A percentile compares a stretch with the other conserved stretches of the same genome.
phyloP scores from a whole-genome alignment of 2,329 filamentous ascomycete genomes.

The Verticillium isaacii region DNA sequence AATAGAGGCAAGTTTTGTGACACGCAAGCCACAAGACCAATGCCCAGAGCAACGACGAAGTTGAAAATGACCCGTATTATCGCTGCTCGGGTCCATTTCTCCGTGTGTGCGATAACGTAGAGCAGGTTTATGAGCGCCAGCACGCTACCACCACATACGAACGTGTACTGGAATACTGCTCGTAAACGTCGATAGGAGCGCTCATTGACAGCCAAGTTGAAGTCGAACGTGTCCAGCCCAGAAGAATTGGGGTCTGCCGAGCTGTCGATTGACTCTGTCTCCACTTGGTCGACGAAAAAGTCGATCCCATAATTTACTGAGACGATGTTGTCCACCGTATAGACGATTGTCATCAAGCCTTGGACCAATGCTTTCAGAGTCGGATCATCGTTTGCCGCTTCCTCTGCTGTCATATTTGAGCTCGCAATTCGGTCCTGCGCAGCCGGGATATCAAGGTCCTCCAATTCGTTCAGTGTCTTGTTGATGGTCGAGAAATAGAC shows the following conservation, averaged over 20 bases:
- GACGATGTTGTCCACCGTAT: slow-evolving; percentile 3
- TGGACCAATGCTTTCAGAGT: not conserved
- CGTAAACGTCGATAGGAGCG: not conserved
- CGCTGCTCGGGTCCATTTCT: slow-evolving; percentile 24
- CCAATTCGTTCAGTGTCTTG: slow-evolving; percentile 21
- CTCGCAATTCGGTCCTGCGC: not conserved
- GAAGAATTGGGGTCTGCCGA: slow-evolving; percentile 10
- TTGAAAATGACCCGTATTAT: slow-evolving; percentile 23
- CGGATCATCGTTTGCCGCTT: not conserved
- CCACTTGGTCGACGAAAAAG: slow-evolving; percentile 11
- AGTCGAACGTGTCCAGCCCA: slow-evolving; percentile 10
- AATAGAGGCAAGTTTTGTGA: slow-evolving; percentile 13
- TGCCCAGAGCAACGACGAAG: slow-evolving; percentile 22
- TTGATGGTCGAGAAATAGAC: slow-evolving; percentile 14
- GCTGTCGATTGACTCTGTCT: slow-evolving; percentile 11
- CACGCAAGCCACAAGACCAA: slow-evolving; percentile 20
- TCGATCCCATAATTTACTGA: slow-evolving; percentile 18
- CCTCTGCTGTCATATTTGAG: not conserved
- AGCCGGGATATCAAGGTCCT: slow-evolving; percentile 22
- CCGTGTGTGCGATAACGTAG: slow-evolving; percentile 22
- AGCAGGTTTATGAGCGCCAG: slow-evolving; percentile 26
- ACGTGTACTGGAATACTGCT: slow-evolving; percentile 27
- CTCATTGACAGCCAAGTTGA: slow-evolving; percentile 13
- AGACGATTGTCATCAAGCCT: not conserved
- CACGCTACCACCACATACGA: slow-evolving; percentile 24